Evolutionary conservation across 1,284 basidiomycete genomes (phyloP), one percentile per base, ranked within the genome.

Genomic region (Puccinia polysora): DNA sequence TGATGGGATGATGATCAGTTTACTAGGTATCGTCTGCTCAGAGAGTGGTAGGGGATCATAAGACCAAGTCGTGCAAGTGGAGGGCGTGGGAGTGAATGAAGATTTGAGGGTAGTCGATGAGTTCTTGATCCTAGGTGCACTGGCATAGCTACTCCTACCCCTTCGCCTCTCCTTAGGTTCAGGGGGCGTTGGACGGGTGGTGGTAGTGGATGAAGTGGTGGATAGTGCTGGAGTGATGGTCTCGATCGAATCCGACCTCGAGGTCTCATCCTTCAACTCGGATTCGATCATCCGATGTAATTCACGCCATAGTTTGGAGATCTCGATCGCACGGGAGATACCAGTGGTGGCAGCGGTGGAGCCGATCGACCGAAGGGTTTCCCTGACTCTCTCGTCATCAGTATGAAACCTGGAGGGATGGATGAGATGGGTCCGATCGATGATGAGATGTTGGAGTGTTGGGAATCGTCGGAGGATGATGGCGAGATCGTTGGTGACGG

Each of bases 91-190:
- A 2, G 47, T 43, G n/a, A 47, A 36, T 28, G n/a, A 23, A 40
- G 56, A 0, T 28, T 0, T 4, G n/a, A 58, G 4, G 7, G 5
- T 23, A 18, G 36, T 20, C 1, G 45, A 6, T n/a, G 2, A 10
- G 12, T 34, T n/a, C 34, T 55, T 72, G 23, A 34, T 40, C 4
- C 38, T 15, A 2, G 69, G 69, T 20, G 47, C 59, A 56, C 69
- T 72, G 23, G 49, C 69, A 20, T 62, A 72, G 10, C 49, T 52
- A 32, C 69, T 72, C n/a, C 69, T 20, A 12, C 69, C 69, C 28
- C 43, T 59, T 32, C 25, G 23, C 20, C 34, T 67, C 2, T n/a
- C 28, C 18, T 38, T 60, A 4, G 58, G n/a, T 20, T 60, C 32
- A 60, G 4, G 15, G n/a, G n/a, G 14, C 12, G n/a, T 36, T n/a